Evolutionary conservation across 2,329 filamentous ascomycete species (phyloP).

Genomic region (Fusarium brachygibbosum): DNA sequence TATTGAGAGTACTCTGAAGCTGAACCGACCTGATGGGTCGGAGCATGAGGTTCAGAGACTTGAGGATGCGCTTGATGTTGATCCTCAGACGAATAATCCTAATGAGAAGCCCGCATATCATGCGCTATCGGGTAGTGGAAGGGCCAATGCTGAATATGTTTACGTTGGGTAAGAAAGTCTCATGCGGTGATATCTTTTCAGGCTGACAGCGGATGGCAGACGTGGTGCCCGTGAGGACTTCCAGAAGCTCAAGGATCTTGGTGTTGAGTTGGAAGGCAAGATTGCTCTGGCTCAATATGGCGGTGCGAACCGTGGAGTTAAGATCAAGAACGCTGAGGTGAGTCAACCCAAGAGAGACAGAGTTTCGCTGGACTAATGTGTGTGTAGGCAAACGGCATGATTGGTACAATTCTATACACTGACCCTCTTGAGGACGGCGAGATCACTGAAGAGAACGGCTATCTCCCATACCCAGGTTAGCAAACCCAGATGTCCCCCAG

Average conservation of each 20-base stretch:
- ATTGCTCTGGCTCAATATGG: conserved; percentile 30
- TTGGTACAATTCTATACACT: conserved; percentile 30
- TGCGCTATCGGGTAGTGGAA: conserved; percentile 18
- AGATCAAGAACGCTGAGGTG: conserved; percentile 38
- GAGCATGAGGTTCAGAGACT: conserved; percentile 31
- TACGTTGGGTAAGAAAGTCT: conserved; percentile 36
- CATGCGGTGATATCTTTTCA: too few relatives aligned
- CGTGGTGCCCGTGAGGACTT: conserved; percentile 29
- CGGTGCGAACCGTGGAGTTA: conserved; percentile 32
- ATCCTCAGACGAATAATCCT: conserved; percentile 25
- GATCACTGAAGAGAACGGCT: conserved; percentile 34
- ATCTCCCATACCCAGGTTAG: conserved; percentile 28
- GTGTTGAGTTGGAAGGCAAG: conserved; percentile 25
- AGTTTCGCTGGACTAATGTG: fast-evolving
- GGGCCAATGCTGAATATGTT: conserved; percentile 27
- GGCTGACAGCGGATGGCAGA: not conserved
- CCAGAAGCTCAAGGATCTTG: conserved; percentile 25
- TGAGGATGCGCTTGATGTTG: conserved; percentile 34
- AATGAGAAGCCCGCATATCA: conserved; percentile 30
- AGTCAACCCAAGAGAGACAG: fast-evolving
- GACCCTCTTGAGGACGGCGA: conserved; percentile 31
- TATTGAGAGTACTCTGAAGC: conserved; percentile 33
- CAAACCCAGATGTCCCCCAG: too few relatives aligned
- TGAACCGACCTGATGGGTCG: conserved; percentile 30
- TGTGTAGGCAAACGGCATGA: conserved; percentile 26